phyloP scores from a whole-genome alignment of 2,329 filamentous ascomycete species.

The Aspergillus cejpii region DNA sequence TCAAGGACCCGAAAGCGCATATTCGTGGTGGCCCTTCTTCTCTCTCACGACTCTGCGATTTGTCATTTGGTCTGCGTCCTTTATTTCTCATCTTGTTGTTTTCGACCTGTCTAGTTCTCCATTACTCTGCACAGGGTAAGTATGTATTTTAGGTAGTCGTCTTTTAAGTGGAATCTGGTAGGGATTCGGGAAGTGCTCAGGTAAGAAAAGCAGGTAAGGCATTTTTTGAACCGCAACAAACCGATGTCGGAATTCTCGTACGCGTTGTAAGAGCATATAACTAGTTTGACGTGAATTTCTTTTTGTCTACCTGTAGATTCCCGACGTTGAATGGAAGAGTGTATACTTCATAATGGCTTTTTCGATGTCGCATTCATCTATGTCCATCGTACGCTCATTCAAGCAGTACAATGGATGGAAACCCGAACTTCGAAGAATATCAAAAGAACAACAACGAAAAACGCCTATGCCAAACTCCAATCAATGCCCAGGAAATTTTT shows the following conservation, averaged over 20 bases:
- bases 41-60: slow-evolving; percentile 23
- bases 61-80: slow-evolving; percentile 14
- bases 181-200: slow-evolving; percentile 24
- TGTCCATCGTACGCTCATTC: slow-evolving; percentile 31
- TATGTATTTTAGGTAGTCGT: slow-evolving; percentile 40
- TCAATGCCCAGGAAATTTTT: slow-evolving; percentile 32
- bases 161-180: slow-evolving; percentile 15
- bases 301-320: slow-evolving; percentile 1
- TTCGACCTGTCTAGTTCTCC: slow-evolving; percentile 26
- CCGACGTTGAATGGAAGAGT: neutral
- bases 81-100: slow-evolving; percentile 16
- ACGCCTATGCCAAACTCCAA: slow-evolving; percentile 35
- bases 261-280: slow-evolving; percentile 17
- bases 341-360: slow-evolving; percentile 16
- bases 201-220: slow-evolving; percentile 44
- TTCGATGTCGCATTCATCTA: slow-evolving; percentile 27
- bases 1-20: neutral
- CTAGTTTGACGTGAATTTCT: slow-evolving; percentile 3
- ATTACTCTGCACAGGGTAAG: slow-evolving; percentile 32
- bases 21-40: slow-evolving; percentile 15
- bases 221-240: slow-evolving; percentile 25
- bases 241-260: slow-evolving; percentile 21
- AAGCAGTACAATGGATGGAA: slow-evolving; percentile 19
- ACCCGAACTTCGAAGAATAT: slow-evolving; percentile 13
- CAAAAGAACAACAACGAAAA: slow-evolving; percentile 16